phyloP scores from a whole-genome alignment of 768 basidiomycete species.

The Pholiota molesta region DNA sequence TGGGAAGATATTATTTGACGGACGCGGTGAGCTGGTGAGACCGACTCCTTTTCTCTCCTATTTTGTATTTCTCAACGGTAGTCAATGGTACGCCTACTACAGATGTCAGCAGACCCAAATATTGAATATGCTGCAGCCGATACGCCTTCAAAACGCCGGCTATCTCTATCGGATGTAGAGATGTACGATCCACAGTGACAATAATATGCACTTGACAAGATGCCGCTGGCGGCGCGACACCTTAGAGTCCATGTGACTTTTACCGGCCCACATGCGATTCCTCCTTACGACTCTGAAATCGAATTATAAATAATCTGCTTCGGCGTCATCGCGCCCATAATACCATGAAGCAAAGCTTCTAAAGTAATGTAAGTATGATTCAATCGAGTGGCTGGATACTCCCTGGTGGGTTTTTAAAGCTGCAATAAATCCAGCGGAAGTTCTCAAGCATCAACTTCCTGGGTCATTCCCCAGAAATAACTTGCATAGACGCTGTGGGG shows the following conservation, averaged over 20 bases:
- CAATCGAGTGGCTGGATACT: background rate
- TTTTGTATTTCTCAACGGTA: background rate
- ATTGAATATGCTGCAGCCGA: background rate
- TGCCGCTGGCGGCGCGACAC: background rate
- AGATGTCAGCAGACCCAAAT: background rate
- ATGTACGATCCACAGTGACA: background rate
- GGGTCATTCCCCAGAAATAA: background rate
- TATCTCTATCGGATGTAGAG: background rate
- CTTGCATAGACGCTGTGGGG: background rate
- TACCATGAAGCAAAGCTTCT: background rate
- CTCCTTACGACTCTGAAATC: background rate
- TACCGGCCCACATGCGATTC: background rate
- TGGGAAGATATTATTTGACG: background rate
- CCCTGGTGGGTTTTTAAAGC: background rate
- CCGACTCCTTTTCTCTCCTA: background rate
- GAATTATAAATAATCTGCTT: background rate
- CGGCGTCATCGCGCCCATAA: background rate
- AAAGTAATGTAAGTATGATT: background rate
- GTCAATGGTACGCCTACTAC: background rate
- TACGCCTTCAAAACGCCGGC: background rate
- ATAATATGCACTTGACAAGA: background rate
- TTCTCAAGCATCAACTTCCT: background rate
- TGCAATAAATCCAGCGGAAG: background rate
- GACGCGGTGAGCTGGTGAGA: no score
- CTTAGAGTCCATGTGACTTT: background rate